A percentile compares a stretch with the other conserved stretches of the same genome.
phyloP scores from a whole-genome alignment of 1,139 yeast species.

The Debaryomyces sp. region DNA sequence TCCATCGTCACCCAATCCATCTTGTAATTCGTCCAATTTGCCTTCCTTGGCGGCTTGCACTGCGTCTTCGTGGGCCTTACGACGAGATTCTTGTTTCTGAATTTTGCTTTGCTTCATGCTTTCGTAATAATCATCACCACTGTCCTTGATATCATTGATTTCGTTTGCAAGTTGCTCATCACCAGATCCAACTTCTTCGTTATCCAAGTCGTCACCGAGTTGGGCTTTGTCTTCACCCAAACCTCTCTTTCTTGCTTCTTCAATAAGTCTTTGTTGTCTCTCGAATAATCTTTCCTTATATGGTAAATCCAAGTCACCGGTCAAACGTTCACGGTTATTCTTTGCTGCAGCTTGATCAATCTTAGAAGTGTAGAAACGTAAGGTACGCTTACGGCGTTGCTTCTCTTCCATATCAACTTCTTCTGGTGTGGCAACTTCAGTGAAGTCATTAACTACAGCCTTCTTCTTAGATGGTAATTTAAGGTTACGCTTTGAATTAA shows the following conservation, averaged over 20 bases:
- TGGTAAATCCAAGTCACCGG: constrained; percentile 93
- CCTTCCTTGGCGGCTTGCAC: constrained; percentile 85
- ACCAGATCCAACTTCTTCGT: constrained; percentile 49
- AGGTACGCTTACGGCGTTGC: constrained; percentile 74
- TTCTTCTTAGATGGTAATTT: constrained; percentile 28
- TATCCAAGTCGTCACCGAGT: constrained; percentile 58
- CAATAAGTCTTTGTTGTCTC: constrained; percentile 81
- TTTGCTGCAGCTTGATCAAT: constrained; percentile 78
- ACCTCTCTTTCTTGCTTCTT: constrained; percentile 89
- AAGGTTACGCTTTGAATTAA: constrained; percentile 50
- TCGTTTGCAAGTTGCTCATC: constrained; percentile 47
- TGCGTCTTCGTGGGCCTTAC: constrained; percentile 70
- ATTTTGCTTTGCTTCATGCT: constrained; percentile 51
- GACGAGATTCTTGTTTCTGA: constrained; percentile 54
- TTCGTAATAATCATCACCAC: constrained; percentile 52
- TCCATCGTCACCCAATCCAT: constrained; percentile 70
- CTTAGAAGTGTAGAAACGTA: constrained; percentile 95
- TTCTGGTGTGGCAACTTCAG: constrained; percentile 68
- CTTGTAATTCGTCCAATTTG: constrained; percentile 70
- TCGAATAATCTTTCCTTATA: constrained; percentile 87
- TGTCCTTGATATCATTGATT: constrained; percentile 30
- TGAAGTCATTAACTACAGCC: constrained; percentile 49
- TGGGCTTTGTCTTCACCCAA: constrained; percentile 49
- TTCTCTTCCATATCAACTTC: constrained; percentile 85
- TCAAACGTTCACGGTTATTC: constrained; percentile 51